phyloP scores from a whole-genome alignment of 2,329 filamentous ascomycete species.

The Myriosclerotinia scirpicola region DNA sequence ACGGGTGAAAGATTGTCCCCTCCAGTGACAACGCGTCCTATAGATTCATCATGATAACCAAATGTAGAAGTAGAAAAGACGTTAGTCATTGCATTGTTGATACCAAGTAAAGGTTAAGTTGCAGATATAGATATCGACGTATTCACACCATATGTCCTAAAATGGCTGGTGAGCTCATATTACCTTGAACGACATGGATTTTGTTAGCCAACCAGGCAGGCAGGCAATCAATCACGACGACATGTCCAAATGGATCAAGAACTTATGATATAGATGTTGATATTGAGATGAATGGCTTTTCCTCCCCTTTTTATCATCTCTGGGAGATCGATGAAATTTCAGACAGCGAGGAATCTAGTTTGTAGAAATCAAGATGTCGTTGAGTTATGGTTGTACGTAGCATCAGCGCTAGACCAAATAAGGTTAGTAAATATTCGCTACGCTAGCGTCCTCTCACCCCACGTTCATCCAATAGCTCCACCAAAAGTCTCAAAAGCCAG shows the following conservation, averaged over 20 bases:
- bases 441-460: slow-evolving; percentile 7
- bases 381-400: background rate
- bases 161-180: too few species aligned
- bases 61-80: too few species aligned
- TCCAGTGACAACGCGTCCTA: too few species aligned
- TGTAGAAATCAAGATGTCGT: background rate
- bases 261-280: too few species aligned
- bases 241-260: slow-evolving; percentile 17
- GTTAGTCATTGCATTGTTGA: background rate
- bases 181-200: too few species aligned
- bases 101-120: too few species aligned
- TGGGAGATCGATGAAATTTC: background rate
- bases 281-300: too few species aligned
- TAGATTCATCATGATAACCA: too few species aligned
- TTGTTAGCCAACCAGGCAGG: too few species aligned
- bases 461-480: background rate
- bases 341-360: background rate
- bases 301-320: background rate
- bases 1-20: too few species aligned
- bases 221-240: too few species aligned
- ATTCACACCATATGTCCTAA: too few species aligned
- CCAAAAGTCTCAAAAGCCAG: background rate
- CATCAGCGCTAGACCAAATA: background rate
- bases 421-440: background rate
- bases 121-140: background rate